Base-by-base conservation (phyloP, 2,329 filamentous ascomycete species). In the Coleophoma eucalyptorum region DNA sequence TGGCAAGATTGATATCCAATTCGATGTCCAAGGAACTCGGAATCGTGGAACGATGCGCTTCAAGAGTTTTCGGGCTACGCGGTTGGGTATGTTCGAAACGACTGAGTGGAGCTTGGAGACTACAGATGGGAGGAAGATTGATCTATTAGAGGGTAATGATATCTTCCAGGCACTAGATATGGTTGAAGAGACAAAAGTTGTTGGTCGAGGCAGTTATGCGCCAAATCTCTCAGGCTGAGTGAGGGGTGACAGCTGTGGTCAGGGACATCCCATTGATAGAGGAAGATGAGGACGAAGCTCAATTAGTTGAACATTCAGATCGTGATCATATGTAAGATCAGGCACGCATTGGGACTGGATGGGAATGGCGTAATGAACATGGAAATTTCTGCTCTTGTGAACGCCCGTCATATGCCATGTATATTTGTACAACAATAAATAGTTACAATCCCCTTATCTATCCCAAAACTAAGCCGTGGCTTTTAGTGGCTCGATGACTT, bases 41-140 rank as follows among this genome's bases (percentile, higher is more conserved):
- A 75, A 72, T 51, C 73, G 76, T 59, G 94, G 84, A 7, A 77
- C 83, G 65, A 94, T 97, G 81, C 80, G 82, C 64, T 95, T 99
- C 70, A 81, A 78, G 59, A 94, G 89, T 73, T 76, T 80, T 66
- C 80, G 94, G 65, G 84, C 80, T 59, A 79, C 81, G 58, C 80
- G 80, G 68, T 48, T 48, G 61, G 76, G 75, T 35, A 70, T 81
- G 75, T 97, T 96, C 69, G 85, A 90, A 73, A 99, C 94, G 34
- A 81, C 86, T 51, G 89, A 92, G 75, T 99, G 93, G 92, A 94
- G 86, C 65, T 73, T 99, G 61, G 83, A 86, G 67, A 83, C 81
- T 55, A 75, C 75, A 47, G 81, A 86, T 58, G 79, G 79, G 38
- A 59, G 57, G 41, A 75, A 70, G 66, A 70, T 97, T 58, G 86